Conservation (phyloP, 106 monocot genomes). For the Phalaenopsis equestris region DNA sequence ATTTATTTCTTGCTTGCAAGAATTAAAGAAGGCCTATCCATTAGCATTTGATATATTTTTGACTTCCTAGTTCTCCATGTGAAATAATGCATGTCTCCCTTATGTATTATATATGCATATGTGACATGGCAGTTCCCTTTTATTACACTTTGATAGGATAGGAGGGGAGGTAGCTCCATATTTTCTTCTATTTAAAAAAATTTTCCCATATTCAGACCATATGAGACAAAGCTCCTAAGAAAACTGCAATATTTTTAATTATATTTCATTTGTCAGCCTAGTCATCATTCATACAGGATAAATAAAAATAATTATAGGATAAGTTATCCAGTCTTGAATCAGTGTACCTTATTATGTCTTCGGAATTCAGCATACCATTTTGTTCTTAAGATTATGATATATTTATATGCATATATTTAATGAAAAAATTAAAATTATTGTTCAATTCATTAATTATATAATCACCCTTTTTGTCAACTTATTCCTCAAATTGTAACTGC, state of each 20-base stretch:
- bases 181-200: too few relatives aligned
- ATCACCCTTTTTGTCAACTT: neutral
- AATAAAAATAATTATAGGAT: constrained; percentile 3
- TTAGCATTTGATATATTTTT: too few relatives aligned
- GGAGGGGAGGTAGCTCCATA: too few relatives aligned
- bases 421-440: neutral
- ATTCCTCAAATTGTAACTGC: neutral
- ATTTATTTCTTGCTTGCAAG: too few relatives aligned
- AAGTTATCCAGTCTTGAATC: neutral
- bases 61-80: too few relatives aligned
- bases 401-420: neutral
- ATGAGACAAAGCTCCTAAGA: neutral
- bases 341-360: neutral
- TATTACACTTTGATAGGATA: too few relatives aligned
- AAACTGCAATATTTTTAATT: neutral
- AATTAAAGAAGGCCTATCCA: too few relatives aligned
- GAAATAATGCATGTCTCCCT: too few relatives aligned
- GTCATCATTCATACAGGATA: neutral
- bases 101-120: too few relatives aligned
- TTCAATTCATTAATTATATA: neutral
- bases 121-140: too few relatives aligned
- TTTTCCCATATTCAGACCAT: neutral
- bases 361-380: neutral
- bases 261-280: neutral
- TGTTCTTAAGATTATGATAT: neutral